Evolutionary conservation across 805 yeast genomes (phyloP), one percentile per base, ranked within the genome.

Genomic region (Huiozyma naganishii): DNA sequence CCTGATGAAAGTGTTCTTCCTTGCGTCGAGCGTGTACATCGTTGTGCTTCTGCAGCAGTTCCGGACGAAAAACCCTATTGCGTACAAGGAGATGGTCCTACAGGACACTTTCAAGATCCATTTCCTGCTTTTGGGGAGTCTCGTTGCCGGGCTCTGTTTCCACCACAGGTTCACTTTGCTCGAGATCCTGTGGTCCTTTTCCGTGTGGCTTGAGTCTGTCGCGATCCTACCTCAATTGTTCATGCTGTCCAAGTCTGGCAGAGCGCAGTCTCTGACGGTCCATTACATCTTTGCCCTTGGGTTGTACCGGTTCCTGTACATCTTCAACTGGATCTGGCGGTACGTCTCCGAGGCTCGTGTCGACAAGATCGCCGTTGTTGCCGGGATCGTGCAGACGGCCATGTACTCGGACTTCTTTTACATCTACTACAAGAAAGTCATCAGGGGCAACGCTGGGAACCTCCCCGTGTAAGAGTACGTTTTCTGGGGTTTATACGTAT

Each of bases 271-370:
- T 48, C 72, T 92, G 57, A 92, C 97, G 3, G 74, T 82, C 41
- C 97, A 92, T 64, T 92, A 92, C 64, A 86, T 92, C 48, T 89
- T 90, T 63, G 95, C 97, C 1, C 70, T 92, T 58, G 98, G 98
- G 11, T 52, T 83, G 2, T 92, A 92, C 70, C 73, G 98, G 52
- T 83, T 90, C 0, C 70, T 92, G 41, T 92, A 92, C 62, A 77
- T 92, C 52, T 94, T 95, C 51, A 92, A 90, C 66, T 92, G 98
- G 98, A 61, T 88, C 52, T 92, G 88, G 73, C 77, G 97, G 62
- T 86, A 80, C 67, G 67, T 67, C 48, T 50, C 64, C 11, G 90
- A 83, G 50, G 74, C 70, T 27, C 55, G 52, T 45, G 68, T 82
- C 45, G 95, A 88, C 57, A 73, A 72, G 50, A 70, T 89, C 44